Evolutionary conservation across 2,329 filamentous ascomycete genomes (phyloP).

Genomic region (Myriosclerotinia scirpicola): DNA sequence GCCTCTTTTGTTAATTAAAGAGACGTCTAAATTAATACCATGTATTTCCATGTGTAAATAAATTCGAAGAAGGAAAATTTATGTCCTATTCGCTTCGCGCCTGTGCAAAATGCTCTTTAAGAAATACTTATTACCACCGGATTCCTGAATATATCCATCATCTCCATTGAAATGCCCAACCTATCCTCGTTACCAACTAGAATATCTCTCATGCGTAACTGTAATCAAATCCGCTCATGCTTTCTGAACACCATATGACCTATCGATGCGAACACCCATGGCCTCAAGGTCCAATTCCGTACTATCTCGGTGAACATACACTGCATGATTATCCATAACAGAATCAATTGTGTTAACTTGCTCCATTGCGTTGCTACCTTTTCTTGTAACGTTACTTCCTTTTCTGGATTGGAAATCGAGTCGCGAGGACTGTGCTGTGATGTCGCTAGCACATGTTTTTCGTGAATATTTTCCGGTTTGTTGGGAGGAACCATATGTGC

Average conservation of each 20-base stretch:
- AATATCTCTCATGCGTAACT: neutral
- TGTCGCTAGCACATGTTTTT: slow-evolving; percentile 24
- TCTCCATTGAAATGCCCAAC: neutral
- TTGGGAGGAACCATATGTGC: neutral
- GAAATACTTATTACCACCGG: neutral
- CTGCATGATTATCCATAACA: slow-evolving; percentile 15
- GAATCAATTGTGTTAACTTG: slow-evolving; percentile 26
- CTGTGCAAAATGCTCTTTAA: slow-evolving; percentile 1
- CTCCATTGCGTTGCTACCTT: slow-evolving; percentile 25
- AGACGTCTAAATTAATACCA: slow-evolving; percentile 1
- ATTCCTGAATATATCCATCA: neutral
- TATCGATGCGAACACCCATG: slow-evolving; percentile 36
- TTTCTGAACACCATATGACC: slow-evolving; percentile 32
- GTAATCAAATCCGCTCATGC: slow-evolving; percentile 5
- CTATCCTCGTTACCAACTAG: neutral
- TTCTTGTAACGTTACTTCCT: slow-evolving; percentile 26
- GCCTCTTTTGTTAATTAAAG: neutral
- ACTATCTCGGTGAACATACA: slow-evolving; percentile 31
- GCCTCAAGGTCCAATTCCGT: slow-evolving; percentile 36
- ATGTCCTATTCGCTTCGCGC: neutral
- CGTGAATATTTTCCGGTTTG: slow-evolving; percentile 17
- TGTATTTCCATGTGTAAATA: slow-evolving; percentile 4
- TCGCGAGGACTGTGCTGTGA: slow-evolving; percentile 20
- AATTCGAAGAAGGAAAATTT: neutral
- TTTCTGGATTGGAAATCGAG: slow-evolving; percentile 26